These are phyloP conservation scores for Colletotrichum sp. DNA, from an alignment of 2,329 filamentous ascomycete genomes.

Conservation along the genomic window DNA sequence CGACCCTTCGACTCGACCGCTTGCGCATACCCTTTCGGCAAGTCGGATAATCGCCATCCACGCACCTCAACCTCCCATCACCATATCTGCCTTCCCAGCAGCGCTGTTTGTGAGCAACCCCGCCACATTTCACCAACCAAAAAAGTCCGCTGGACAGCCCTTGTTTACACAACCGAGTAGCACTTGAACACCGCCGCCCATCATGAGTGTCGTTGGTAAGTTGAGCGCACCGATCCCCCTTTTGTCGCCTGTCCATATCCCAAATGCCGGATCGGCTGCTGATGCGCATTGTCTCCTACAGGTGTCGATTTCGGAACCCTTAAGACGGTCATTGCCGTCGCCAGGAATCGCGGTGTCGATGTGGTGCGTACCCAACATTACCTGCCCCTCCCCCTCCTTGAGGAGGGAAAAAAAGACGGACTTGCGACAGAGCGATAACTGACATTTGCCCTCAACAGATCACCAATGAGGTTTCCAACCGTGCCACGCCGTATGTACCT, in stretches of 20 bases:
- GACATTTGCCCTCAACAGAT: constrained; percentile 64
- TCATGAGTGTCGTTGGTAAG: constrained; percentile 63
- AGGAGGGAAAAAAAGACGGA: neutral
- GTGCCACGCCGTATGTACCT: constrained; percentile 89
- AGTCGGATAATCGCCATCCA: constrained; percentile 12
- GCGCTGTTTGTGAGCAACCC: constrained; percentile 18
- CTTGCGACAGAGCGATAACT: constrained; percentile 18
- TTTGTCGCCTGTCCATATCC: neutral
- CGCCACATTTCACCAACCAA: neutral
- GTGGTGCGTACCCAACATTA: constrained; percentile 74
- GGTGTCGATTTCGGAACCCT: constrained; percentile 95
- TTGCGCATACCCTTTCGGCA: constrained; percentile 14
- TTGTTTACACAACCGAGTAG: constrained; percentile 14
- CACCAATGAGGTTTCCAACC: constrained; percentile 98
- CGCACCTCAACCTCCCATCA: neutral
- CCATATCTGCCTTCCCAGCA: neutral
- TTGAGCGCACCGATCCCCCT: constrained; percentile 20
- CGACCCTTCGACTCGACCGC: constrained; percentile 15
- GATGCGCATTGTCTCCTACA: constrained; percentile 29
- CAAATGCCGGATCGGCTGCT: constrained; percentile 1
- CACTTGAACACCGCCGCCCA: constrained; percentile 32
- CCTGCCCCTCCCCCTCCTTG: constrained; percentile 2
- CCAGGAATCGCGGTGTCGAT: constrained; percentile 97
- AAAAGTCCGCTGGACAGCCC: neutral
- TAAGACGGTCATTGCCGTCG: constrained; percentile 97